Base-by-base conservation (phyloP, 768 basidiomycete species). In the Serpula lacrymans region DNA sequence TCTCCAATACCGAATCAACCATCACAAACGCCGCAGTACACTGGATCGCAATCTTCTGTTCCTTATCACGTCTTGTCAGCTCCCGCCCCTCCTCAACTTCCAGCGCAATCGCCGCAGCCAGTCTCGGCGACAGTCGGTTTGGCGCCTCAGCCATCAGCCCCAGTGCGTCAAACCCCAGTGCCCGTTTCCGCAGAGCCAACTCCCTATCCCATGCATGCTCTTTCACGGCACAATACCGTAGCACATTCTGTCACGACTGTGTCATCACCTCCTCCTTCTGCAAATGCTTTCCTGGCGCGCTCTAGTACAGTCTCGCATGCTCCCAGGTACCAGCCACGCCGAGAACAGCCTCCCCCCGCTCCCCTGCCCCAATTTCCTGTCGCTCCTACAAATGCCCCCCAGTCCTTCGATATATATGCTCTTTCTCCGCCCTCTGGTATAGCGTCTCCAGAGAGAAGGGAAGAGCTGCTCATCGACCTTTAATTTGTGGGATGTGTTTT, bases 301-400 rank as follows among this genome's bases (percentile, higher is more conserved):
- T 45, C 58, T 3, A 61, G 55, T 43, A 62, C 68, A 24, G 35
- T 58, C 34, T 54, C 57, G 3, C 48, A 38, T 32, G 44, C 35
- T 39, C 50, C 31, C 8, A 55, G 36, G 34, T 37, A 16, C 38
- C 46, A 41, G 49, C 49, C 26, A 40, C 38, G 35, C 33, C n/a
- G n/a, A n/a, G 32, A 33, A 22, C 58, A 51, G 45, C 45, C 58
- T 26, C 43, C 61, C 40, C 52, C 55, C 46, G 31, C 49, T 35
- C 28, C 62, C 23, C 58, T 86, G 5, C 77, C 84, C 0, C 71
- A 73, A 37, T 86, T 88, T 60, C 86, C 86, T 1, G 67, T 65
- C 21, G 84, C 67, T 5, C 86, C 85, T 5, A 83, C 80, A 4
- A 64, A 65, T 10, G 58, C 68, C 6, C 82, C 85, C 2, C 77